Evolutionary conservation across 208 protist species (phyloP), one percentile per base, ranked within the genome.

Genomic region (Lotmaria passim): DNA sequence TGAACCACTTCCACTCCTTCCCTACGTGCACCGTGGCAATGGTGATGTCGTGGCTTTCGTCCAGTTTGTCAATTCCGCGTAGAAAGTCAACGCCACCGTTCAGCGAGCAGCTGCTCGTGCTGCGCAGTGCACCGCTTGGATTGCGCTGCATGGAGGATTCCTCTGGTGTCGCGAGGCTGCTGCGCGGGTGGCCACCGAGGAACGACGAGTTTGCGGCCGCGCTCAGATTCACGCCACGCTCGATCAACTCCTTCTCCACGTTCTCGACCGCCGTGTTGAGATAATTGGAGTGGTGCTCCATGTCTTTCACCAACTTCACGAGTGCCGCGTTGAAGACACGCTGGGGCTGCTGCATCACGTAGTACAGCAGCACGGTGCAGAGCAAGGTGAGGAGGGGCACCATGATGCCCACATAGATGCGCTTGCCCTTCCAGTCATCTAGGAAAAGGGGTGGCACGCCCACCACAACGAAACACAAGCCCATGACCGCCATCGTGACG

Each of bases 371-470:
- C 38, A 89, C 62, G 12, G 69, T 79, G 33, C 67, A 69, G 23
- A 85, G 23, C 12, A 90, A 36, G 3, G 87, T 75, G 3, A 90
- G 53, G 6, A 81, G 60, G 12, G 77, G 77, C 10, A 89, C 63
- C 75, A 93, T 85, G 26, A 86, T 24, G 11, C 67, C 61, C 8
- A 87, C 79, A 60, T 87, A 93, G 12, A 85, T 59, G 24, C 65
- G 65, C 12, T 73, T 61, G 3, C 73, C 53, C 0, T 43, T 38
- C 7, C 48, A 26, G 10, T n/a, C 43, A 0, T 58, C 48, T 7
- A 92, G 47, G 55, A 74, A 89, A 12, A 92, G 36, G 7, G 78
- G 81, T 3, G 86, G 86, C 21, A 92, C 21, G 15, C 68, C 79
- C 5, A 87, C 68, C 7, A 92, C 15, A 7, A 86, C 34, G 21